Percentiles rank a stretch among this genome's conserved stretches.
Evolutionary conservation across 2,329 filamentous ascomycete genomes (phyloP).

Genomic region (Colletotrichum cordylinicola): DNA sequence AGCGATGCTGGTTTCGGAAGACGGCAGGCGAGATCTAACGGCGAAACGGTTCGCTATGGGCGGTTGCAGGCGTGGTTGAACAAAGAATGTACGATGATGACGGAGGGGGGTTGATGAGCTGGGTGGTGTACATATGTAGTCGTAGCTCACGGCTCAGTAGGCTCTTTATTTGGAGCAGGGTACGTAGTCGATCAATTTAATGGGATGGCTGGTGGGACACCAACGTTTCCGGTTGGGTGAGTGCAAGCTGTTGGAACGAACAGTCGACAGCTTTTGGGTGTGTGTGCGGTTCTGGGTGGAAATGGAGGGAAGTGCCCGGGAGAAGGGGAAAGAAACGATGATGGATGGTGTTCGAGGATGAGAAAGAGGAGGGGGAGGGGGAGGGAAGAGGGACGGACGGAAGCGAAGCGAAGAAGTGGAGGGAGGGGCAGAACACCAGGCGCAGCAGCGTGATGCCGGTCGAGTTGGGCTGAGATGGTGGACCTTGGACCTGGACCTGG

Average conservation of each 20-base stretch:
- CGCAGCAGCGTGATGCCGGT: not conserved
- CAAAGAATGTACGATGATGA: conserved; percentile 21
- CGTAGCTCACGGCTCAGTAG: not conserved
- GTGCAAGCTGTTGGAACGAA: not conserved
- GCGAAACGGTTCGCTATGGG: not conserved
- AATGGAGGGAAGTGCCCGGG: conserved; percentile 2
- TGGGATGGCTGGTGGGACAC: conserved; percentile 11
- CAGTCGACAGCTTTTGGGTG: not conserved
- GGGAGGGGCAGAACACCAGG: not conserved
- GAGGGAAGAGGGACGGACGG: not conserved
- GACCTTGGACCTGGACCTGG: not conserved
- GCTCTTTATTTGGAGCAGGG: not conserved
- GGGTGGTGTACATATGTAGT: conserved; percentile 11
- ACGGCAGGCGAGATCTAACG: conserved; percentile 1
- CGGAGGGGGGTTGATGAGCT: conserved; percentile 13
- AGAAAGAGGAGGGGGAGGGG: not conserved
- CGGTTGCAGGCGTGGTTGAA: conserved; percentile 7
- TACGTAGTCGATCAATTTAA: not conserved
- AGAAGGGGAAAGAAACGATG: conserved; percentile 11
- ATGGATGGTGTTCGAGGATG: not conserved
- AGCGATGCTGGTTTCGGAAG: conserved; percentile 8
- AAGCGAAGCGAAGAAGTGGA: conserved; percentile 7
- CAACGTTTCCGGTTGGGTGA: not conserved
- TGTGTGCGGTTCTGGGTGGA: not conserved
- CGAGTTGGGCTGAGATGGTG: conserved; percentile 9